Conservation (phyloP, 2,329 filamentous ascomycete species). For the Penicillium hesseltinei region DNA sequence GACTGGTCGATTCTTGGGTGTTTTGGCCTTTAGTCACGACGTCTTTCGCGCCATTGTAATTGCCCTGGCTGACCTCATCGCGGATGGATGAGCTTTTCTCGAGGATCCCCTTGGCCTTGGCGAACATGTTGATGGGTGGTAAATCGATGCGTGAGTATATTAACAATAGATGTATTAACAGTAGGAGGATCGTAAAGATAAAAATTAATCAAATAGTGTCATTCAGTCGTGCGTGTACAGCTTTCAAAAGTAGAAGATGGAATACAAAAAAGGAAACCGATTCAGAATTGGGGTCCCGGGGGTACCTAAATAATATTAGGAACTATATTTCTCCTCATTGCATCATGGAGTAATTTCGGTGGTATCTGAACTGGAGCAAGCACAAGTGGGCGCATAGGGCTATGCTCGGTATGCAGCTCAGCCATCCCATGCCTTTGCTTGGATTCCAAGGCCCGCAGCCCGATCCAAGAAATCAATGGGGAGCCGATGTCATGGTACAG, state of each 20-base stretch:
- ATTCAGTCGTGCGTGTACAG: constrained; percentile 19
- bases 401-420: neutral
- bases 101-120: constrained; percentile 9
- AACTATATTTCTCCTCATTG: constrained; percentile 9
- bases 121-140: constrained; percentile 15
- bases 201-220: constrained; percentile 14
- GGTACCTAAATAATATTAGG: constrained; percentile 13
- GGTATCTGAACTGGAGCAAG: no score
- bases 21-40: constrained; percentile 11
- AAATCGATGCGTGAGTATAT: neutral
- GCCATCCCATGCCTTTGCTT: constrained; percentile 2
- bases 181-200: constrained; percentile 2
- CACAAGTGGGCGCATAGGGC: no score
- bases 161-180: constrained; percentile 4
- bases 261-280: neutral
- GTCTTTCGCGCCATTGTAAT: constrained; percentile 11
- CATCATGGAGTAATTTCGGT: constrained; percentile 21
- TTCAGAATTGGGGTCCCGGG: neutral
- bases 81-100: constrained; percentile 9
- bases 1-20: neutral
- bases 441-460: constrained; percentile 11
- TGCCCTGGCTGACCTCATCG: constrained; percentile 13
- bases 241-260: constrained; percentile 5
- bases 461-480: neutral
- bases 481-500: neutral